Evolutionary conservation across 768 basidiomycete genomes (phyloP).

Genomic region (Suillus decipiens): DNA sequence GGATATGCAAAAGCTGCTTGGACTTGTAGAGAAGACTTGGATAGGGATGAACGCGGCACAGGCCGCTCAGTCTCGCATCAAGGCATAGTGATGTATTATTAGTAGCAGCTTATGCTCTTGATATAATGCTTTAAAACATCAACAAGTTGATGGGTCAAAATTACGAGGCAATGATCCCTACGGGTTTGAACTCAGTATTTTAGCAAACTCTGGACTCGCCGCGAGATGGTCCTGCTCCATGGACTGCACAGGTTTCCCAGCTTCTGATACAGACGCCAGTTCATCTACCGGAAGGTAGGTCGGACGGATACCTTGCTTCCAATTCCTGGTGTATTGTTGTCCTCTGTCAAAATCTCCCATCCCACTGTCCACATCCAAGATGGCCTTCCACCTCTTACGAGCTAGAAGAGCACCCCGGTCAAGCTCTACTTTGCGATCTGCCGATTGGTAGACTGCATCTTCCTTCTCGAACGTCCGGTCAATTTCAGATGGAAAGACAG

Average conservation of each 20-base stretch:
- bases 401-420: slow-evolving; percentile 64
- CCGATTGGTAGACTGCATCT: slow-evolving; percentile 59
- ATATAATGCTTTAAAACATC: slow-evolving; percentile 6
- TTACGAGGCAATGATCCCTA: background rate
- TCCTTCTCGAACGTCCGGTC: slow-evolving; percentile 63
- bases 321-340: slow-evolving; percentile 67
- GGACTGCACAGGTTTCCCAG: slow-evolving; percentile 17
- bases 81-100: slow-evolving; percentile 34
- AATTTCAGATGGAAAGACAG: slow-evolving; percentile 62
- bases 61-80: slow-evolving; percentile 73
- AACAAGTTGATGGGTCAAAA: background rate
- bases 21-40: slow-evolving; percentile 98
- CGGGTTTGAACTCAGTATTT: slow-evolving; percentile 4
- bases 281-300: slow-evolving; percentile 61
- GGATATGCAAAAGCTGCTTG: slow-evolving; percentile 90
- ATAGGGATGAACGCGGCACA: slow-evolving; percentile 93
- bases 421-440: slow-evolving; percentile 54
- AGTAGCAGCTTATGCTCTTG: background rate
- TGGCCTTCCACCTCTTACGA: slow-evolving; percentile 77
- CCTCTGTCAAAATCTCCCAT: slow-evolving; percentile 68
- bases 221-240: slow-evolving; percentile 1
- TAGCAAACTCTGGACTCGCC: slow-evolving; percentile 16
- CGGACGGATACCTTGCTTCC: slow-evolving; percentile 70
- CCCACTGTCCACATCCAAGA: slow-evolving; percentile 46
- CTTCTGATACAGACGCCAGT: slow-evolving; percentile 27